Conservation (phyloP, 2,329 filamentous ascomycete species). For the Sporothrix humicola region DNA sequence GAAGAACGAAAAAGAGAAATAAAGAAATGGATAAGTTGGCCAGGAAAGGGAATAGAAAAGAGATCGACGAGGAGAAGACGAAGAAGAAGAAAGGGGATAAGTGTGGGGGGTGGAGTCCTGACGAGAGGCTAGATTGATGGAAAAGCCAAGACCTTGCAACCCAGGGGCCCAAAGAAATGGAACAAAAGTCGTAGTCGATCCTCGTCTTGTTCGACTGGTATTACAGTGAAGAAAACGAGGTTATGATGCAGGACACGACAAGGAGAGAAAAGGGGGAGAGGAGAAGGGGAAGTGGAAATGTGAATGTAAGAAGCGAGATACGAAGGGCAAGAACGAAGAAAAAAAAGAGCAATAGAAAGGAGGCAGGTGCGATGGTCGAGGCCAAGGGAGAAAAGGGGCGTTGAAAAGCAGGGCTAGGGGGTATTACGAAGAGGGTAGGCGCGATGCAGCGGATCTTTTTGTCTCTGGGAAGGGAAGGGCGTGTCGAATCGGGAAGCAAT, state of each 20-base stretch:
- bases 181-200: slow-evolving; percentile 7
- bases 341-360: slow-evolving; percentile 9
- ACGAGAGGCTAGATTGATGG: slow-evolving; percentile 20
- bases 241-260: neutral
- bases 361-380: neutral
- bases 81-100: slow-evolving; percentile 20
- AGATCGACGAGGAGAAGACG: slow-evolving; percentile 30
- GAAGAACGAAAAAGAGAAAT: neutral
- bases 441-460: slow-evolving; percentile 24
- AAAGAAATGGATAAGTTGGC: slow-evolving; percentile 22
- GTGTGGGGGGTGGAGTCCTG: slow-evolving; percentile 28
- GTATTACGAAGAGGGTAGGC: slow-evolving; percentile 18
- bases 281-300: neutral
- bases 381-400: slow-evolving; percentile 28
- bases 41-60: slow-evolving; percentile 27
- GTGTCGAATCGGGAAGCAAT: slow-evolving; percentile 19
- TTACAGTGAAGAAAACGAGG: neutral
- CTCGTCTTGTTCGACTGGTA: neutral
- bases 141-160: slow-evolving; percentile 27
- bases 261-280: neutral
- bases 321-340: neutral
- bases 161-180: slow-evolving; percentile 26
- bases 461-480: neutral
- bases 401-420: slow-evolving; percentile 24
- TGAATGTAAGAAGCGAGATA: neutral